Evolutionary conservation across 805 yeast genomes (phyloP).

Genomic region (Geotrichum ghanense): DNA sequence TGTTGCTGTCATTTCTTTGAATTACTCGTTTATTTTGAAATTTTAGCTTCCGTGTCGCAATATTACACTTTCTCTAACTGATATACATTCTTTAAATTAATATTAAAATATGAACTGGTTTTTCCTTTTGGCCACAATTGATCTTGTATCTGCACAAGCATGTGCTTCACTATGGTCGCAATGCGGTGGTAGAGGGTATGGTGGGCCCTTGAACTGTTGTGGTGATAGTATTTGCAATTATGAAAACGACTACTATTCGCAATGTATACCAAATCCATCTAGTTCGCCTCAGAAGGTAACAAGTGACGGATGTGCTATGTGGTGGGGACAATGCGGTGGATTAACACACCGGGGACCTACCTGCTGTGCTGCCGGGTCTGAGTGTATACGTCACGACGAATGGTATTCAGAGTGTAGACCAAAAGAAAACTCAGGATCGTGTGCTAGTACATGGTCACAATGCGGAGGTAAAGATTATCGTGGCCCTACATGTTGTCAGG

Average conservation of each 20-base stretch:
- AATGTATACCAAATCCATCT: neutral
- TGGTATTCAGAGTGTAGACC: neutral
- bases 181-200: neutral
- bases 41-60: no score
- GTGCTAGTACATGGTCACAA: neutral
- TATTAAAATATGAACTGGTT: no score
- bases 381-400: neutral
- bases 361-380: neutral
- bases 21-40: no score
- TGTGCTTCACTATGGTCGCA: neutral
- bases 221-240: neutral
- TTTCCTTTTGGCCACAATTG: no score
- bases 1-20: no score
- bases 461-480: neutral
- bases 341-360: neutral
- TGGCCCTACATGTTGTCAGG: slow-evolving; percentile 2
- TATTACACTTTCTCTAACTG: no score
- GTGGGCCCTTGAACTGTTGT: neutral
- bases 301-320: neutral
- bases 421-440: neutral
- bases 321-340: slow-evolving; percentile 3
- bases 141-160: neutral
- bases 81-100: no score
- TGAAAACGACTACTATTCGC: neutral
- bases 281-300: neutral